A percentile compares a stretch with the other conserved stretches of the same genome.
These are phyloP conservation scores for Centrapalus pauciflorus DNA, from an alignment of 129 eudicot genomes.

Conservation along the genomic window DNA sequence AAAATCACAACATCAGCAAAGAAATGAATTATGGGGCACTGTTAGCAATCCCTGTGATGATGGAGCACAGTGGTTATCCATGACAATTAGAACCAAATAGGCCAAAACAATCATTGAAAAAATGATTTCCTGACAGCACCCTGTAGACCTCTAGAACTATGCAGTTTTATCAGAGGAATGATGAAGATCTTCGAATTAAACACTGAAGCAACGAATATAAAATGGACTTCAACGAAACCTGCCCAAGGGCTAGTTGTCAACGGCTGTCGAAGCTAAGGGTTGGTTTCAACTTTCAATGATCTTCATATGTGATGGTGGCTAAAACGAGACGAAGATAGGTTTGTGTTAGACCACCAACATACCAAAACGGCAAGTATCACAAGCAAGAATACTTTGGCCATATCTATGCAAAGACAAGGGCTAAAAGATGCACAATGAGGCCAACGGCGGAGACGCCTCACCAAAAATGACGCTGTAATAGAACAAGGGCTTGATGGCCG, in stretches of 20 bases:
- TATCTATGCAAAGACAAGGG: too few relatives aligned
- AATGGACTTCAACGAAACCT: not conserved
- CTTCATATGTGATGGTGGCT: not conserved
- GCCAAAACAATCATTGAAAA: not conserved
- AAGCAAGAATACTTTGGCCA: too few relatives aligned
- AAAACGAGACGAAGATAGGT: too few relatives aligned
- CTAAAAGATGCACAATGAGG: too few relatives aligned
- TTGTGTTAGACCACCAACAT: too few relatives aligned
- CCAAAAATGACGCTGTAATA: not conserved
- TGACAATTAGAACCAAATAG: not conserved
- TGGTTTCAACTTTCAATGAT: not conserved
- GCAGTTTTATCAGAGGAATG: not conserved
- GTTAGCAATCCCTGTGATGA: too few relatives aligned
- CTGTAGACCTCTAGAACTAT: not conserved
- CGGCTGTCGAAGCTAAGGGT: not conserved
- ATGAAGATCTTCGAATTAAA: not conserved
- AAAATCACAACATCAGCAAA: not conserved
- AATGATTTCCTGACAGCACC: not conserved
- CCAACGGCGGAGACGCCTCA: not conserved
- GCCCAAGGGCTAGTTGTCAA: too few relatives aligned
- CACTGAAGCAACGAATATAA: not conserved
- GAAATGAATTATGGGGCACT: too few relatives aligned
- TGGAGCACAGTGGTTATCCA: too few relatives aligned
- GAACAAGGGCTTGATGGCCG: not conserved
- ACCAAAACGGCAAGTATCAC: too few relatives aligned